phyloP scores from a whole-genome alignment of 2,329 filamentous ascomycete species.

The Gaeumannomyces tritici region DNA sequence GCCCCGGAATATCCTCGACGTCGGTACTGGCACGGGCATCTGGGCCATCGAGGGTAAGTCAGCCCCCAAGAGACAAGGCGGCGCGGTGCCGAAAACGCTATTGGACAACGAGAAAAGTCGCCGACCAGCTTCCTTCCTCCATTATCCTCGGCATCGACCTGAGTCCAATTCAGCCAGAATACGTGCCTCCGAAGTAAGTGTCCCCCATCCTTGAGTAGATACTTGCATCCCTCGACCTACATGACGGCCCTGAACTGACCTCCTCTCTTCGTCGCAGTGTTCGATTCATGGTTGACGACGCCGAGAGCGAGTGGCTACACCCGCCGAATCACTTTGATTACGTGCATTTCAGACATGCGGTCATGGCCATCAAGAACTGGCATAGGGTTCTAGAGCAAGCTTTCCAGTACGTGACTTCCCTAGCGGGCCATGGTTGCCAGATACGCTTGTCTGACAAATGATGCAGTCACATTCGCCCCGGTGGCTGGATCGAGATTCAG shows the following conservation, averaged over 20 bases:
- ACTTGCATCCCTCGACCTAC: too few species aligned
- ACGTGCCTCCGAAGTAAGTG: constrained; percentile 41
- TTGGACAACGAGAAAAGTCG: constrained; percentile 17
- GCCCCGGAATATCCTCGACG: constrained; percentile 42
- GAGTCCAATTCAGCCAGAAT: constrained; percentile 35
- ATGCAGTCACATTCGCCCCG: constrained; percentile 20
- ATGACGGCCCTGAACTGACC: too few species aligned
- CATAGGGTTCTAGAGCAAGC: constrained; percentile 33
- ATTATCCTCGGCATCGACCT: constrained; percentile 32
- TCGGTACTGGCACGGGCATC: constrained; percentile 49
- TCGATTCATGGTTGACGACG: constrained; percentile 53
- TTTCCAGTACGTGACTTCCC: constrained; percentile 27
- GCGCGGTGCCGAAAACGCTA: too few species aligned
- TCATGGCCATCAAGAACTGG: constrained; percentile 46
- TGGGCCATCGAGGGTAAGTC: constrained; percentile 43
- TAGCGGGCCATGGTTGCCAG: too few species aligned
- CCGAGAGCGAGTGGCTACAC: constrained; percentile 37
- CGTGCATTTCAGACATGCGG: constrained; percentile 33
- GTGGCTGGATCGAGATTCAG: constrained; percentile 30
- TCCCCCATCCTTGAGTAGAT: too few species aligned
- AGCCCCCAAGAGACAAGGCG: neutral
- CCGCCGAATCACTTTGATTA: constrained; percentile 47
- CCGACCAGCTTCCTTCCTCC: constrained; percentile 29
- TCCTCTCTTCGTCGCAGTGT: constrained; percentile 18
- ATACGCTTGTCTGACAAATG: too few species aligned